Evolutionary conservation across 495 filamentous ascomycete species (phyloP).

Genomic region (Penicillium coffeae): DNA sequence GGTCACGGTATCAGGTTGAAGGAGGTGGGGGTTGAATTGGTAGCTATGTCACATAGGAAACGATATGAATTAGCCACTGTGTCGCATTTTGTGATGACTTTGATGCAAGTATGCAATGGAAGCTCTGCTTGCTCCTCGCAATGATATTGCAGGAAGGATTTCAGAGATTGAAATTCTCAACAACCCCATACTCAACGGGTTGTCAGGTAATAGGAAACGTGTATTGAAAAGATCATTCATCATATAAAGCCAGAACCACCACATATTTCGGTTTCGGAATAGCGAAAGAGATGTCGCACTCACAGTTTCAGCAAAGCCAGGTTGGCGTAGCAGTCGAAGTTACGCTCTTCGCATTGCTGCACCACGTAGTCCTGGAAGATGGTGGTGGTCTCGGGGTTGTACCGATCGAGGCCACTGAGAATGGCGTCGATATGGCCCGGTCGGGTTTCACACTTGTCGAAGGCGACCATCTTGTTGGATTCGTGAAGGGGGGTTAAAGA

Average conservation of each 20-base stretch:
- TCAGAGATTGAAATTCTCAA: slow-evolving; percentile 36
- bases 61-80: slow-evolving; percentile 12
- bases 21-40: slow-evolving; percentile 99
- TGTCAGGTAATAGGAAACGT: slow-evolving; percentile 99
- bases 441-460: slow-evolving; percentile 58
- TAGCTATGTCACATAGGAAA: slow-evolving; percentile 56
- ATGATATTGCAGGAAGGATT: slow-evolving; percentile 14
- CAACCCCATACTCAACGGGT: slow-evolving; percentile 29
- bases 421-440: slow-evolving; percentile 88
- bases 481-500: slow-evolving; percentile 18
- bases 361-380: slow-evolving; percentile 93
- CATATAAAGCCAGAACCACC: slow-evolving; percentile 31
- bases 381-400: slow-evolving; percentile 94
- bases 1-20: slow-evolving; percentile 93
- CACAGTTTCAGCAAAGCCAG: slow-evolving; percentile 95
- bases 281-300: slow-evolving; percentile 41
- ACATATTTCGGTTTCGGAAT: not conserved
- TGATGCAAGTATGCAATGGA: not conserved
- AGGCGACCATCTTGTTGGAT: slow-evolving; percentile 45
- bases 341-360: slow-evolving; percentile 91
- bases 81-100: no score
- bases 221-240: slow-evolving; percentile 61
- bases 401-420: slow-evolving; percentile 90
- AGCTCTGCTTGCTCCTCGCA: slow-evolving; percentile 6
- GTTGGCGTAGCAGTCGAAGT: slow-evolving; percentile 94